Evolutionary conservation across 495 filamentous ascomycete genomes (phyloP), one percentile per base, ranked within the genome.

Genomic region (Astrothelium macrocarpum): DNA sequence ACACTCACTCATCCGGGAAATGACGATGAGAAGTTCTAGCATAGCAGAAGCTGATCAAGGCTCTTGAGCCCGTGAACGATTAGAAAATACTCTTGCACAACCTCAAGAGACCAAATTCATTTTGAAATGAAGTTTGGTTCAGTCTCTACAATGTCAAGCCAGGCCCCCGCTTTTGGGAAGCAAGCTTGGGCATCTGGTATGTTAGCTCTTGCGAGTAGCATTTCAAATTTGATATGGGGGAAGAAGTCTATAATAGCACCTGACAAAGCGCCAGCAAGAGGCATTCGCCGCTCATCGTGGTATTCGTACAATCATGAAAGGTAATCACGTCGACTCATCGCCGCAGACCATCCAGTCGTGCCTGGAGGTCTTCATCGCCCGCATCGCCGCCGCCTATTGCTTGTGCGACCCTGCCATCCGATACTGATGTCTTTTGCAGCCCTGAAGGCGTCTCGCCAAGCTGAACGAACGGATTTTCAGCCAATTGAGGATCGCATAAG

Each of bases 11-110:
- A 76, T 78, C 82, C 81, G 83, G 74, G 77, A 70, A 72, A 67
- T 77, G 81, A 70, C 76, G 81, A 82, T 78, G 84, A 76, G 79
- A 76, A 81, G 84, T 82, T 86, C 84, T 86, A 86, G 84, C 84
- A 78, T 77, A 77, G 49, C n/a, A 56, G 49, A 56, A 56, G 49
- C 49, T 56, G 49, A 56, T 29, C 7, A 29, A 28, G 49, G 5
- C 34, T 39, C 5, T 5, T 39, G 14, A 14, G 34, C 5, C 5
- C 34, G 14, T 14, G 34, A 39, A 39, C 34, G 34, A 39, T 39
- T 5, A 39, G 14, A 14, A 39, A 39, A 14, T 39, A 5, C 14
- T n/a, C n/a, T n/a, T n/a, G n/a, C n/a, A n/a, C n/a, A n/a, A n/a
- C n/a, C n/a, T n/a, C n/a, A n/a, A n/a, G n/a, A n/a, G n/a, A n/a